Percentiles rank a stretch among this genome's conserved stretches.
phyloP scores from a whole-genome alignment of 192 early-diverging fungal genomes.

The Dispira parvispora region DNA sequence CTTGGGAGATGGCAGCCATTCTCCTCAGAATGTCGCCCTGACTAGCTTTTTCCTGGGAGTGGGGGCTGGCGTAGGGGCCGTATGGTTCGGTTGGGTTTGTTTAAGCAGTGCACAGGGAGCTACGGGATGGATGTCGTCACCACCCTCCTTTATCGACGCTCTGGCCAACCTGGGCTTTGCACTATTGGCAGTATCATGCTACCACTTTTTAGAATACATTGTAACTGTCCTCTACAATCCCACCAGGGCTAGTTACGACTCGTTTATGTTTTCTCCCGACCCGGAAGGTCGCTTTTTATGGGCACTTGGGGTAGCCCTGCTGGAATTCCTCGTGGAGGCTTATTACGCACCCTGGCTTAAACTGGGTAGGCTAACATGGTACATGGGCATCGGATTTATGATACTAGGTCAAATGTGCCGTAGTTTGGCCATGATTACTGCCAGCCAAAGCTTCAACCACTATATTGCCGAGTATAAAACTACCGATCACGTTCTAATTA shows the following conservation, averaged over 20 bases:
- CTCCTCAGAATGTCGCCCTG: conserved; percentile 65
- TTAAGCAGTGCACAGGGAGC: conserved; percentile 12
- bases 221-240: conserved; percentile 67
- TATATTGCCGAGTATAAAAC: conserved; percentile 52
- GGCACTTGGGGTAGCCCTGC: conserved; percentile 34
- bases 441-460: conserved; percentile 77
- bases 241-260: conserved; percentile 44
- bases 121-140: conserved; percentile 4
- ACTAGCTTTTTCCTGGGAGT: conserved; percentile 56
- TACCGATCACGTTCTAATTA: conserved; percentile 60
- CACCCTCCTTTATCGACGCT: conserved; percentile 26
- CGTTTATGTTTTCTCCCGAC: conserved; percentile 21
- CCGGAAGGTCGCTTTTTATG: conserved; percentile 42
- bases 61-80: conserved; percentile 34
- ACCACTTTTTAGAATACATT: conserved; percentile 79
- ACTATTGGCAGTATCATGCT: conserved; percentile 42
- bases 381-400: conserved; percentile 37
- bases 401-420: conserved; percentile 58
- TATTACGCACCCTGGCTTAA: conserved; percentile 44
- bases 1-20: conserved; percentile 44
- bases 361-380: conserved; percentile 8
- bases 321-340: conserved; percentile 53
- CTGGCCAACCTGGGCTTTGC: conserved; percentile 33
- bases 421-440: conserved; percentile 79
- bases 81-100: conserved; percentile 16